These are phyloP conservation scores for Rhodamnia rubescens DNA, from an alignment of 345 rosid genomes.

Conservation along the genomic window DNA sequence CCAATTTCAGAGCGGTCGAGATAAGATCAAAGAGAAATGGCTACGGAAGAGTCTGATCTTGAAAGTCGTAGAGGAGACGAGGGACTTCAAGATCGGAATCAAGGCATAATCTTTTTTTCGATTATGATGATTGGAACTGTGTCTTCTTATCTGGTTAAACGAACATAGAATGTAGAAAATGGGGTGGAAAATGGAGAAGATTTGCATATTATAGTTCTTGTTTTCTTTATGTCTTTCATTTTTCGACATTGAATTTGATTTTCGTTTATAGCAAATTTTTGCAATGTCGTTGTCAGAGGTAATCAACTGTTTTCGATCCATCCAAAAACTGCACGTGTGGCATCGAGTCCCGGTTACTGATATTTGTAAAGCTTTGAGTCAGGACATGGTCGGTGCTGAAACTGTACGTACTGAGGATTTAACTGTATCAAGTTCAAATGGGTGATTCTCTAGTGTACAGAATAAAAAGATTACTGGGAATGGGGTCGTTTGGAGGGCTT, in stretches of 20 bases:
- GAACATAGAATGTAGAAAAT: background rate
- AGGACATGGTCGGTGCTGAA: background rate
- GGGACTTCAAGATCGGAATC: background rate
- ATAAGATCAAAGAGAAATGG: background rate
- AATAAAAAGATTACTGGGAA: slow-evolving; percentile 42
- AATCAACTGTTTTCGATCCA: background rate
- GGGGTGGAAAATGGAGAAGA: background rate
- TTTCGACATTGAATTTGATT: background rate
- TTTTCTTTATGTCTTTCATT: background rate
- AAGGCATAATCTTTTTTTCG: background rate
- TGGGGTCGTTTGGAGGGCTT: too few relatives aligned
- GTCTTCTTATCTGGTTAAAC: background rate
- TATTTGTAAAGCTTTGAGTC: background rate
- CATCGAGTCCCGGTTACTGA: background rate
- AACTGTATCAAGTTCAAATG: slow-evolving; percentile 33
- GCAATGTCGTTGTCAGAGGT: background rate
- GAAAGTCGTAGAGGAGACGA: background rate
- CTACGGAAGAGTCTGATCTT: background rate
- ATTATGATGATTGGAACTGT: background rate
- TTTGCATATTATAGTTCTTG: background rate
- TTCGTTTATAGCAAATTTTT: background rate
- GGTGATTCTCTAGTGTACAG: slow-evolving; percentile 43
- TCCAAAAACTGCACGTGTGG: background rate
- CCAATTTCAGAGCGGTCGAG: background rate
- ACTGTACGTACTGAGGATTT: background rate